phyloP scores from a whole-genome alignment of 352 stramenopile genomes.

The Plasmopara halstedii region DNA sequence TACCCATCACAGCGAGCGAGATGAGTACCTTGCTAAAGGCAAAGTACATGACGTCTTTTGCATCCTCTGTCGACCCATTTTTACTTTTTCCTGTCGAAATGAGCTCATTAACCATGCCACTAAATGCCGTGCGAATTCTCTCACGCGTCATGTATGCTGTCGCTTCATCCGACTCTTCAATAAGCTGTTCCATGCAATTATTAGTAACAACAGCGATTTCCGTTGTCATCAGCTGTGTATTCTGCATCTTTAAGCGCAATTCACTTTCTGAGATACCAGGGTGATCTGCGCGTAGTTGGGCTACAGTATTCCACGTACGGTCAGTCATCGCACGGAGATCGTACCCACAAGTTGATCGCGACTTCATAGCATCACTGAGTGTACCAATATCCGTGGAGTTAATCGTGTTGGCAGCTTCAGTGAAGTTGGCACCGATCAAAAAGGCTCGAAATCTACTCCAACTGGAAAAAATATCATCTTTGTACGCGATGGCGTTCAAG shows the following conservation, averaged over 20 bases:
- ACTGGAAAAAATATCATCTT: constrained; percentile 25
- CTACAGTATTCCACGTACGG: constrained; percentile 31
- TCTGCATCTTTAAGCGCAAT: constrained; percentile 33
- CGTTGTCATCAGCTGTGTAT: constrained; percentile 37
- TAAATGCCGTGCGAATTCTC: constrained; percentile 43
- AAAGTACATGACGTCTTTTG: constrained; percentile 30
- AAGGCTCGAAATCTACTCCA: constrained; percentile 28
- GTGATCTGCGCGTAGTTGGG: constrained; percentile 29
- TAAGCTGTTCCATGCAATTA: constrained; percentile 37
- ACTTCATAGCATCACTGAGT: constrained; percentile 29
- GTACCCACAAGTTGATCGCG: constrained; percentile 30
- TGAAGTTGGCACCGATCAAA: constrained; percentile 20
- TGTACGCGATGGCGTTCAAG: constrained; percentile 30
- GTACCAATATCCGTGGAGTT: constrained; percentile 23
- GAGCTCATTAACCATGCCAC: constrained; percentile 46
- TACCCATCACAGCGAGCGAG: constrained; percentile 31
- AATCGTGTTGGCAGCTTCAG: constrained; percentile 22
- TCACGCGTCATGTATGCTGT: constrained; percentile 36
- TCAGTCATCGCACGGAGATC: constrained; percentile 37
- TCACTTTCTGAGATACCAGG: constrained; percentile 28
- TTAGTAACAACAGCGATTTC: constrained; percentile 42
- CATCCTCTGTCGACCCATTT: constrained; percentile 28
- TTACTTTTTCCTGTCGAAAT: constrained; percentile 27
- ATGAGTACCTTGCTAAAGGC: constrained; percentile 35
- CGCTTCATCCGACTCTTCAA: constrained; percentile 16